phyloP scores from a whole-genome alignment of 192 early-diverging fungal species.

The Phlyctochytrium planicorne region DNA sequence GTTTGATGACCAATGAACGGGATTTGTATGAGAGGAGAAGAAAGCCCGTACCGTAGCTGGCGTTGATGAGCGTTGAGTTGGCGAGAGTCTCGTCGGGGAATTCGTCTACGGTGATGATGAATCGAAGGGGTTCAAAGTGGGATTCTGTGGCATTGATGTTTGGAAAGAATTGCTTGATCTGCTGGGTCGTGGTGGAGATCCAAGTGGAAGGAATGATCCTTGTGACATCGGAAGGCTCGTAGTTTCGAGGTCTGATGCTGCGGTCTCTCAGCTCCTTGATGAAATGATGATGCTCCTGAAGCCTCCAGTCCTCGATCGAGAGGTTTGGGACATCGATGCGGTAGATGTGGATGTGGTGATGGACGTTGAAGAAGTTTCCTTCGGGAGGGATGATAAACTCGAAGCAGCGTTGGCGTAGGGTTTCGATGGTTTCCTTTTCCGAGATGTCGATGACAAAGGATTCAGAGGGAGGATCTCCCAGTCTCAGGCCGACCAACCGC shows the following conservation, averaged over 20 bases:
- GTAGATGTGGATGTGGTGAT: slow-evolving; percentile 1
- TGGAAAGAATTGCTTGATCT: not conserved
- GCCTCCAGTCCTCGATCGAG: not conserved
- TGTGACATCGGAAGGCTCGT: not conserved
- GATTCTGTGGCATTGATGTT: not conserved
- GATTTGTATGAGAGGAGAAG: too few relatives aligned
- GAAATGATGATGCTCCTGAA: not conserved
- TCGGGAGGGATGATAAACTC: not conserved
- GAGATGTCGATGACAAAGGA: not conserved
- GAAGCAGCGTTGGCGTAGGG: not conserved
- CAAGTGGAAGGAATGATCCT: not conserved
- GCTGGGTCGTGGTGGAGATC: not conserved
- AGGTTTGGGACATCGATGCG: not conserved
- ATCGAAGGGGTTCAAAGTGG: not conserved
- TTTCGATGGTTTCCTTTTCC: not conserved
- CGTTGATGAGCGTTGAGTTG: not conserved
- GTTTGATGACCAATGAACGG: too few relatives aligned
- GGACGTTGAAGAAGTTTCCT: not conserved
- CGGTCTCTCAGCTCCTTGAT: not conserved
- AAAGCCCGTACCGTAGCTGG: not conserved
- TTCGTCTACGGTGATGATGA: not conserved
- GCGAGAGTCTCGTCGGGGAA: not conserved
- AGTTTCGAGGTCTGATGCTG: not conserved
- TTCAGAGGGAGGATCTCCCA: not conserved
- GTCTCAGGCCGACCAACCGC: not conserved